A percentile compares a stretch with the other conserved stretches of the same genome.
Evolutionary conservation across 495 filamentous ascomycete genomes (phyloP).

Genomic region (Tetracladium setigerum): DNA sequence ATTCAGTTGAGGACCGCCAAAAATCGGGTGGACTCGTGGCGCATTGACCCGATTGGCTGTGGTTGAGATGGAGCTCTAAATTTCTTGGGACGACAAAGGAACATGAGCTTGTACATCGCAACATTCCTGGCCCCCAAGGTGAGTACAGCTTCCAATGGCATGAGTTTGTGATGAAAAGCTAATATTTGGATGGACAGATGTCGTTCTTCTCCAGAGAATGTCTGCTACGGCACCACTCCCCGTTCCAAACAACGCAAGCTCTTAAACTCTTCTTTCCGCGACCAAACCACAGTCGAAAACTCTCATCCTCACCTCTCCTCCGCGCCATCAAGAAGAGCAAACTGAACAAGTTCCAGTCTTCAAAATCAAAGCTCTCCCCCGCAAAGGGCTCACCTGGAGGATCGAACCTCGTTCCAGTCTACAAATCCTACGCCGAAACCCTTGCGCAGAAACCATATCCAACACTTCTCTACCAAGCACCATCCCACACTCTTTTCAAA

Average conservation of each 20-base stretch:
- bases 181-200: slow-evolving; percentile 11
- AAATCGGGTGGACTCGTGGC: background rate
- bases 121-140: background rate
- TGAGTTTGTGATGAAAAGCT: background rate
- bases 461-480: slow-evolving; percentile 52
- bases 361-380: background rate
- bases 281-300: background rate
- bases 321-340: slow-evolving; percentile 2
- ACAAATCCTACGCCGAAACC: slow-evolving; percentile 31
- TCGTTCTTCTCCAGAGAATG: slow-evolving; percentile 21
- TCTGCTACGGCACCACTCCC: slow-evolving; percentile 1
- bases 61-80: background rate
- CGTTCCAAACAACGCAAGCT: too few species aligned
- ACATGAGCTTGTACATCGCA: background rate
- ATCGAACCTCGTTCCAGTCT: background rate
- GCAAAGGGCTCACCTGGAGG: background rate
- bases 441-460: slow-evolving; percentile 34
- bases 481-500: slow-evolving; percentile 51
- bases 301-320: slow-evolving; percentile 9
- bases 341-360: background rate
- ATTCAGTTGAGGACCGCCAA: slow-evolving; percentile 17
- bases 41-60: too few species aligned
- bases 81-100: background rate
- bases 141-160: background rate
- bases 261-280: background rate